Conservation (phyloP, 108 stramenopile genomes). For the Cyclotella kingstonii region DNA sequence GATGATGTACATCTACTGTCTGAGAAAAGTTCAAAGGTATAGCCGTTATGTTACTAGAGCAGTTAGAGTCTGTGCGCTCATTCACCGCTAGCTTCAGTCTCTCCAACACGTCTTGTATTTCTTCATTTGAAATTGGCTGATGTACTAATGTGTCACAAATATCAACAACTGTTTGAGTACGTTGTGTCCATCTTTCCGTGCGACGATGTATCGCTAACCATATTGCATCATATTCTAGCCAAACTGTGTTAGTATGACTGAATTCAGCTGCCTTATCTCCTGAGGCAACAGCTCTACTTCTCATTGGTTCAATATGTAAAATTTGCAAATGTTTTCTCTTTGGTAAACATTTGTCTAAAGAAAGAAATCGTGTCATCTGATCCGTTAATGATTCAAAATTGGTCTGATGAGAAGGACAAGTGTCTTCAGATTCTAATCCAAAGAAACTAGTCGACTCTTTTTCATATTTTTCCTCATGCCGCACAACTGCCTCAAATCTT, state of each 20-base stretch:
- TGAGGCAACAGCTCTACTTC: slow-evolving; percentile 3
- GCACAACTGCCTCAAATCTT: slow-evolving; percentile 89
- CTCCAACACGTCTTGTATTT: slow-evolving; percentile 41
- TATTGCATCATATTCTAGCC: slow-evolving; percentile 77
- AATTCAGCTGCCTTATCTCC: background rate
- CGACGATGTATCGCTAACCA: slow-evolving; percentile 84
- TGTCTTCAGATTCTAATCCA: slow-evolving; percentile 55
- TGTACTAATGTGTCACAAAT: slow-evolving; percentile 31
- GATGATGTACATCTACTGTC: slow-evolving; percentile 55
- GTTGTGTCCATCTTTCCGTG: slow-evolving; percentile 61
- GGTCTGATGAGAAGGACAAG: slow-evolving; percentile 17
- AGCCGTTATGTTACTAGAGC: slow-evolving; percentile 12
- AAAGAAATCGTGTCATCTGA: slow-evolving; percentile 91
- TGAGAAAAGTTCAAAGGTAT: slow-evolving; percentile 65
- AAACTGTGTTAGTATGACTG: slow-evolving; percentile 18
- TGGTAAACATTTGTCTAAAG: slow-evolving; percentile 97
- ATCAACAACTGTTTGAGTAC: slow-evolving; percentile 23
- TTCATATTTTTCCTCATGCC: slow-evolving; percentile 42
- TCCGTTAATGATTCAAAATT: slow-evolving; percentile 58
- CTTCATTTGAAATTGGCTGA: slow-evolving; percentile 29
- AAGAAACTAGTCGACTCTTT: slow-evolving; percentile 50
- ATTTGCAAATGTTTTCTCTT: slow-evolving; percentile 89
- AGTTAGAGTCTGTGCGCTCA: background rate
- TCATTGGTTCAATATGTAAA: slow-evolving; percentile 54
- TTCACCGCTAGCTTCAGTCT: slow-evolving; percentile 13